phyloP scores from a whole-genome alignment of 2,329 filamentous ascomycete species.

The Xylariomycetidae sp. region DNA sequence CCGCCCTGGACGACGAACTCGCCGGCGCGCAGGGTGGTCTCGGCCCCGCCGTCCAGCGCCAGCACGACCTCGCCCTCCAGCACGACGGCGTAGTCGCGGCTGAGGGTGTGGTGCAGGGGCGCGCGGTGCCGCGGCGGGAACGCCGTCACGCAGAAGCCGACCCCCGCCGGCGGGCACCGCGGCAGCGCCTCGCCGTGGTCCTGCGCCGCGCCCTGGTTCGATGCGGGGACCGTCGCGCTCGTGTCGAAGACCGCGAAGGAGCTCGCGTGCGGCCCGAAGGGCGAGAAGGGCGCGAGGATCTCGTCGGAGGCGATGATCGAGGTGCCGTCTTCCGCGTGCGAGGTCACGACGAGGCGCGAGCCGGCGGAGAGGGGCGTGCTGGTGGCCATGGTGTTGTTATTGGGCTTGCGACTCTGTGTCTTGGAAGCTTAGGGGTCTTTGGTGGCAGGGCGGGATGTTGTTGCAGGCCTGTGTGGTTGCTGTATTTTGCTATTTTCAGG shows the following conservation, averaged over 20 bases:
- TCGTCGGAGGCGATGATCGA: slow-evolving; percentile 28
- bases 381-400: slow-evolving; percentile 9
- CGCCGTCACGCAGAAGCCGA: slow-evolving; percentile 29
- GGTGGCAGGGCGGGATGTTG: no score
- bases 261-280: slow-evolving; percentile 25
- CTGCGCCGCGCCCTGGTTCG: slow-evolving; percentile 16
- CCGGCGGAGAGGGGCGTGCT: background rate
- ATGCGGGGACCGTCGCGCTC: slow-evolving; percentile 24
- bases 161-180: slow-evolving; percentile 29
- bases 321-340: slow-evolving; percentile 23
- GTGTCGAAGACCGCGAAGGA: slow-evolving; percentile 28
- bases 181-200: slow-evolving; percentile 20
- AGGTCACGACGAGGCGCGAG: slow-evolving; percentile 26
- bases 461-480: no score
- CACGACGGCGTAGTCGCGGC: slow-evolving; percentile 34
- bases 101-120: slow-evolving; percentile 37
- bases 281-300: slow-evolving; percentile 19
- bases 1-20: slow-evolving; percentile 37
- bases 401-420: no score
- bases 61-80: slow-evolving; percentile 34
- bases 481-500: no score
- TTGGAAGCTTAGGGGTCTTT: no score
- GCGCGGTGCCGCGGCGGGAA: slow-evolving; percentile 22
- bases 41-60: slow-evolving; percentile 34
- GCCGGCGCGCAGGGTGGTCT: slow-evolving; percentile 29